These are phyloP conservation scores for Agaricus blazei DNA, from an alignment of 768 basidiomycete genomes.

Conservation along the genomic window DNA sequence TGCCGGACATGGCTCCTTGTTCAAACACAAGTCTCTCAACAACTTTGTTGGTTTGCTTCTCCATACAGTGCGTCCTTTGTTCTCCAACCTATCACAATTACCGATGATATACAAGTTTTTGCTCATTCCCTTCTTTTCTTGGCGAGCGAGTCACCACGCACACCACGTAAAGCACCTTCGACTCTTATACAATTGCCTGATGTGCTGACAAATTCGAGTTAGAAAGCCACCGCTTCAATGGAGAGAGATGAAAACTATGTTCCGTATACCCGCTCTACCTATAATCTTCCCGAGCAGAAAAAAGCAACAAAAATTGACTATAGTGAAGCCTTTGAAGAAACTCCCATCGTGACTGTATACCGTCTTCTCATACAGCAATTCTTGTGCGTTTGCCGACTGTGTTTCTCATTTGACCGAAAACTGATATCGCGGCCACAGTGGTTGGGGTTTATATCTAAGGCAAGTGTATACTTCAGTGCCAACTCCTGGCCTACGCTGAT, in stretches of 20 bases:
- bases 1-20: conserved; percentile 40
- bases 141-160: conserved; percentile 64
- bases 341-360: conserved; percentile 37
- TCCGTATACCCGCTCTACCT: conserved; percentile 40
- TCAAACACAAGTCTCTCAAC: conserved; percentile 29
- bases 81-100: neutral
- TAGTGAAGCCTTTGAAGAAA: conserved; percentile 47
- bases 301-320: conserved; percentile 37
- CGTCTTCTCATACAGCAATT: conserved; percentile 47
- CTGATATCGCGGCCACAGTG: conserved; percentile 13
- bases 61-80: conserved; percentile 31
- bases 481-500: neutral
- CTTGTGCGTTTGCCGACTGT: conserved; percentile 21
- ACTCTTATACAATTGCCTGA: neutral
- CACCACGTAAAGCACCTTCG: conserved; percentile 47
- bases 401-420: neutral
- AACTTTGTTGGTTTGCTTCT: conserved; percentile 44
- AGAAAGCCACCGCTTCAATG: conserved; percentile 67
- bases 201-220: neutral
- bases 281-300: conserved; percentile 33
- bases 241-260: conserved; percentile 76
- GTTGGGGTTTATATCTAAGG: conserved; percentile 33
- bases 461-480: conserved; percentile 8
- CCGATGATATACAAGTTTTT: conserved; percentile 28
- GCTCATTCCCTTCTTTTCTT: conserved; percentile 57